A percentile compares a stretch with the other conserved stretches of the same genome.
phyloP scores from a whole-genome alignment of 2,329 filamentous ascomycete species.

The Alternaria alternata region DNA sequence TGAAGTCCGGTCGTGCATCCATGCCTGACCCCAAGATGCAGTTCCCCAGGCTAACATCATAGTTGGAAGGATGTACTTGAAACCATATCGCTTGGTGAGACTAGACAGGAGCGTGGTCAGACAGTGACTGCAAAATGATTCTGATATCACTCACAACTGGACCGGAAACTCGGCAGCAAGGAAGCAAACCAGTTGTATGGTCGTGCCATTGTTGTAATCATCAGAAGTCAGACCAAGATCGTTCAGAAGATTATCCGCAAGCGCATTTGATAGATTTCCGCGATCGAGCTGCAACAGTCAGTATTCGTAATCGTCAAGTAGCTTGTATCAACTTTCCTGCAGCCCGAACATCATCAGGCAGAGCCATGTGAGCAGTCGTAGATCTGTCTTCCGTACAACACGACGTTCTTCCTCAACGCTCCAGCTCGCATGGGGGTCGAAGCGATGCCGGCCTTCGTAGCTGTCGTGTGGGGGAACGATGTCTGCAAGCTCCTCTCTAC shows the following conservation, averaged over 20 bases:
- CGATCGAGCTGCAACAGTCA: constrained; percentile 55
- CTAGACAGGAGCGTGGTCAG: background rate
- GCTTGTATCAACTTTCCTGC: constrained; percentile 3
- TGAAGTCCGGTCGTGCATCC: constrained; percentile 60
- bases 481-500: constrained; percentile 38
- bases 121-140: background rate
- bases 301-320: background rate
- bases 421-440: constrained; percentile 64
- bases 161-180: constrained; percentile 63
- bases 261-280: constrained; percentile 51
- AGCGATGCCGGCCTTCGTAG: constrained; percentile 64
- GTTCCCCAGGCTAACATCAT: constrained; percentile 56
- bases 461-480: constrained; percentile 56
- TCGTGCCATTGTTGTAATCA: constrained; percentile 49
- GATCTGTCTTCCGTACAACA: constrained; percentile 60
- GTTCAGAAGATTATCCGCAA: constrained; percentile 41
- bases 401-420: constrained; percentile 63
- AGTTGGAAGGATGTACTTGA: constrained; percentile 53
- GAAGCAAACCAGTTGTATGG: constrained; percentile 80
- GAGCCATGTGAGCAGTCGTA: constrained; percentile 39
- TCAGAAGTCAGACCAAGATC: constrained; percentile 42
- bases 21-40: constrained; percentile 70
- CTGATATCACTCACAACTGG: constrained; percentile 34
- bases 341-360: constrained; percentile 56
- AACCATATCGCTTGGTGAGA: constrained; percentile 55